Conservation (phyloP, 495 filamentous ascomycete genomes). For the Aspergillus steynii region DNA sequence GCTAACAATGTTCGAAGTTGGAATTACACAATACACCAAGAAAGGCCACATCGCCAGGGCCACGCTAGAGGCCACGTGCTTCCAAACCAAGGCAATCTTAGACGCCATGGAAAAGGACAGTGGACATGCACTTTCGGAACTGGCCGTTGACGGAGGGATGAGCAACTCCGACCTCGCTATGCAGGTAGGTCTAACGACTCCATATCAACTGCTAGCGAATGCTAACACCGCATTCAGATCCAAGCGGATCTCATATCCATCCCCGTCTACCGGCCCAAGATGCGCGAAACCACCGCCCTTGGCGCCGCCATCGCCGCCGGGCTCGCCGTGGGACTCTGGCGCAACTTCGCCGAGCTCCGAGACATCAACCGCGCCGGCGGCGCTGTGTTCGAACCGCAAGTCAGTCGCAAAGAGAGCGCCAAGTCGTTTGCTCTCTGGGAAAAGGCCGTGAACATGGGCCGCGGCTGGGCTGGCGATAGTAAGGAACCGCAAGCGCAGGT, state of each 20-base stretch:
- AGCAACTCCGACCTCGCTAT: constrained; percentile 90
- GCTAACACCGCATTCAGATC: constrained; percentile 23
- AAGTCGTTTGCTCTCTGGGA: constrained; percentile 76
- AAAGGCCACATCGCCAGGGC: constrained; percentile 91
- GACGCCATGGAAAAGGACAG: constrained; percentile 95
- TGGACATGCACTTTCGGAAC: constrained; percentile 70
- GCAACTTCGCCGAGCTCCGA: constrained; percentile 73
- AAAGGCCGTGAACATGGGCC: constrained; percentile 82
- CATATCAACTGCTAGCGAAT: neutral
- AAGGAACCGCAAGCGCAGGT: neutral
- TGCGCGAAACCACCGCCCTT: constrained; percentile 92
- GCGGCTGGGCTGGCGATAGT: constrained; percentile 61
- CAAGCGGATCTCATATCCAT: constrained; percentile 48
- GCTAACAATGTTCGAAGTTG: constrained; percentile 48
- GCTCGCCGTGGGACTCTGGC: constrained; percentile 81
- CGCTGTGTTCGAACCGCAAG: constrained; percentile 69
- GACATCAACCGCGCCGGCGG: constrained; percentile 74
- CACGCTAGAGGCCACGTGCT: constrained; percentile 92
- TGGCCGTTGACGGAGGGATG: constrained; percentile 94
- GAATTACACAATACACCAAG: constrained; percentile 88
- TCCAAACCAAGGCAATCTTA: constrained; percentile 92
- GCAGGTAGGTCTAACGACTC: constrained; percentile 53
- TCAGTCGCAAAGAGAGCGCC: constrained; percentile 59
- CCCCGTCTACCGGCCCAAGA: constrained; percentile 51
- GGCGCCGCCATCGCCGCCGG: constrained; percentile 95